Percentiles rank a stretch among this genome's conserved stretches.
Conservation (phyloP, 177 flowering plant species). For the Vitis hybrid region DNA sequence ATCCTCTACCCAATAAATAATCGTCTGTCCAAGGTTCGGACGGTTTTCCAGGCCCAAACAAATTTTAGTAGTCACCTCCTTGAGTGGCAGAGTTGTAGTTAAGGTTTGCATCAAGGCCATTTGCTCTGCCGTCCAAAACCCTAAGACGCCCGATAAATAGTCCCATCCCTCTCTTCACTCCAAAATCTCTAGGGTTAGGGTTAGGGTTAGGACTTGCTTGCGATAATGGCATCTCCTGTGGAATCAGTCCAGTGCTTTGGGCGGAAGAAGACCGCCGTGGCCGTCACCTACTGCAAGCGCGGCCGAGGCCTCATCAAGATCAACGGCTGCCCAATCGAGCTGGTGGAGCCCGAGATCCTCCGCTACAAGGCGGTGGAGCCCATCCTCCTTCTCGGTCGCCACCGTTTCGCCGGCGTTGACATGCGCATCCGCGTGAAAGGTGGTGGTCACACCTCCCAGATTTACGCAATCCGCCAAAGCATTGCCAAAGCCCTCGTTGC, state of each 20-base stretch:
- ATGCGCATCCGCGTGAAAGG: conserved; percentile 74
- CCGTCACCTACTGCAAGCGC: conserved; percentile 68
- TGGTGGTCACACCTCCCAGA: conserved; percentile 79
- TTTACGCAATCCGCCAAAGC: conserved; percentile 82
- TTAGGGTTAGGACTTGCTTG: no score
- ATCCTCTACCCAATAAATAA: no score
- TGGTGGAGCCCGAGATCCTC: conserved; percentile 66
- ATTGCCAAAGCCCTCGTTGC: conserved; percentile 83
- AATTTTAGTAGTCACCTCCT: no score
- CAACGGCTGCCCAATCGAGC: conserved; percentile 74
- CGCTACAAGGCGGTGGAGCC: conserved; percentile 70
- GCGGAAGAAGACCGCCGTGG: conserved; percentile 74
- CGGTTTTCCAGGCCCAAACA: no score
- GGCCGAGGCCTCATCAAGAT: conserved; percentile 71
- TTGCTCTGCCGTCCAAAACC: no score
- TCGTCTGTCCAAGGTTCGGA: no score
- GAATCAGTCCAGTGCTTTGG: conserved; percentile 79
- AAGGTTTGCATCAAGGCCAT: no score
- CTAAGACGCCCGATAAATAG: no score
- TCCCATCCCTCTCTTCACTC: no score
- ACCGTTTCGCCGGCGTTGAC: conserved; percentile 67
- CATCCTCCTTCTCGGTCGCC: conserved; percentile 62
- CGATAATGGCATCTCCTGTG: conserved; percentile 8
- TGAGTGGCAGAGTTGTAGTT: no score
- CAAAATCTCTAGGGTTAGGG: no score